Conservation (phyloP, 139 green algal species). For the Chlorella sorokiniana region DNA sequence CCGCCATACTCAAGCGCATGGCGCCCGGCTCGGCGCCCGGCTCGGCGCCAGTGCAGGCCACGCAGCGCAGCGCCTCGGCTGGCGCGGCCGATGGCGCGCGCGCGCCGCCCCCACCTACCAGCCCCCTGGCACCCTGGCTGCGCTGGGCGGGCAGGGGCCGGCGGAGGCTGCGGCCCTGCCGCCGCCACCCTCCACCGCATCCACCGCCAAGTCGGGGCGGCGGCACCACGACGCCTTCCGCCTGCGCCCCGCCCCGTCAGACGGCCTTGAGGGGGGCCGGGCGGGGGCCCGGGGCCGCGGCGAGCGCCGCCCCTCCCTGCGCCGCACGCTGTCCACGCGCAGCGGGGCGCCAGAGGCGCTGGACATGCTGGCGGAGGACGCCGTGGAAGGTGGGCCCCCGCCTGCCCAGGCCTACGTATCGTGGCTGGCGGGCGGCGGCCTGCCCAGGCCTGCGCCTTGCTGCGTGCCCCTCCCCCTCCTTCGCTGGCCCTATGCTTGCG, state of each 20-base stretch:
- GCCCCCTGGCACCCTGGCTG: neutral
- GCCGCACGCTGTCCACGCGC: neutral
- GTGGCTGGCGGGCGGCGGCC: neutral
- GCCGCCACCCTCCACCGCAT: neutral
- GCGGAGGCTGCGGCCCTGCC: neutral
- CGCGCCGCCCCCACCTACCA: neutral
- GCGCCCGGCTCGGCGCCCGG: neutral
- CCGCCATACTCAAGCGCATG: conserved; percentile 1
- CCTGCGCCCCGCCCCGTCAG: neutral
- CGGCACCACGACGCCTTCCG: conserved; percentile 14
- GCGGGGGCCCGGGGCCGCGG: neutral
- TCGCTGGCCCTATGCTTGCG: neutral
- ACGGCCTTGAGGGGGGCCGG: neutral
- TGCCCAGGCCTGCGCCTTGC: neutral
- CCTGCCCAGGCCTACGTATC: neutral
- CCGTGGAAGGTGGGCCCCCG: neutral
- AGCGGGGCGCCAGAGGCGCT: neutral
- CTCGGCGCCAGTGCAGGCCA: too few species aligned
- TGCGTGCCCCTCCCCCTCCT: too few species aligned
- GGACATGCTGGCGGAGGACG: neutral
- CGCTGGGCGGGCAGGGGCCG: neutral
- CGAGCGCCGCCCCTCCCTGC: neutral
- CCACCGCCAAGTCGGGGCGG: neutral
- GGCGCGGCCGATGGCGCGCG: too few species aligned
- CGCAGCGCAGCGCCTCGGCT: too few species aligned